phyloP scores from a whole-genome alignment of 768 basidiomycete genomes.

The Mycena kentingensis region DNA sequence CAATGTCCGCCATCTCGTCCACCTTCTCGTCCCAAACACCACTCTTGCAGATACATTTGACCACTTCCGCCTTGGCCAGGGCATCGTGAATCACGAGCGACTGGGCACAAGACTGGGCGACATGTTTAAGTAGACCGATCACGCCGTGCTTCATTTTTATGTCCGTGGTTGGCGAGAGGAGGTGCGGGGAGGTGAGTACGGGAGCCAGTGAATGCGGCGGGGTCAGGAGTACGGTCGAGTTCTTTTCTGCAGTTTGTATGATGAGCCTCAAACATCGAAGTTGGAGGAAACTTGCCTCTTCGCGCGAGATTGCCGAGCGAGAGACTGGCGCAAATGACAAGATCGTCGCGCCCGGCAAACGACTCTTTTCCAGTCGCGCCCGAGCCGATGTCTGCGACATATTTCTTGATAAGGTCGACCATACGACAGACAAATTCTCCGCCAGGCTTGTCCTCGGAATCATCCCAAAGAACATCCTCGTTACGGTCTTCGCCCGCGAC shows the following conservation, averaged over 20 bases:
- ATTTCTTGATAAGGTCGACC: conserved; percentile 72
- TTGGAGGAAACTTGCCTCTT: conserved; percentile 52
- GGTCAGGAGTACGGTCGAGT: conserved; percentile 61
- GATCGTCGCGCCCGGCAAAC: conserved; percentile 60
- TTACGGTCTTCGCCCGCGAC: conserved; percentile 82
- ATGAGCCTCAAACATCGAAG: conserved; percentile 10
- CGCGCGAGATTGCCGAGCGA: conserved; percentile 81
- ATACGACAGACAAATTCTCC: conserved; percentile 73
- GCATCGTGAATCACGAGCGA: conserved; percentile 58
- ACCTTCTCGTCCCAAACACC: conserved; percentile 69
- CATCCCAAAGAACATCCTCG: conserved; percentile 76
- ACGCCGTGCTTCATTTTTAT: conserved; percentile 89
- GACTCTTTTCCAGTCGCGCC: conserved; percentile 30
- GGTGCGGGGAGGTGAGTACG: conserved; percentile 54
- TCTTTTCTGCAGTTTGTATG: conserved; percentile 52
- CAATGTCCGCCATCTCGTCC: conserved; percentile 81
- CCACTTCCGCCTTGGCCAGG: conserved; percentile 62
- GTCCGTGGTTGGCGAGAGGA: conserved; percentile 61
- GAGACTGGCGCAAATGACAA: conserved; percentile 81
- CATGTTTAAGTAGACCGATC: conserved; percentile 83
- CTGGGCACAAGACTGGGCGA: conserved; percentile 69
- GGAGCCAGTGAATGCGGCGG: conserved; percentile 67
- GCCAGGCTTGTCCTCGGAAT: conserved; percentile 59
- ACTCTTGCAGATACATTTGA: conserved; percentile 61
- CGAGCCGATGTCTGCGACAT: conserved; percentile 44